Evolutionary conservation across 2,329 filamentous ascomycete species (phyloP).

Genomic region (Apiospora malaysiana): DNA sequence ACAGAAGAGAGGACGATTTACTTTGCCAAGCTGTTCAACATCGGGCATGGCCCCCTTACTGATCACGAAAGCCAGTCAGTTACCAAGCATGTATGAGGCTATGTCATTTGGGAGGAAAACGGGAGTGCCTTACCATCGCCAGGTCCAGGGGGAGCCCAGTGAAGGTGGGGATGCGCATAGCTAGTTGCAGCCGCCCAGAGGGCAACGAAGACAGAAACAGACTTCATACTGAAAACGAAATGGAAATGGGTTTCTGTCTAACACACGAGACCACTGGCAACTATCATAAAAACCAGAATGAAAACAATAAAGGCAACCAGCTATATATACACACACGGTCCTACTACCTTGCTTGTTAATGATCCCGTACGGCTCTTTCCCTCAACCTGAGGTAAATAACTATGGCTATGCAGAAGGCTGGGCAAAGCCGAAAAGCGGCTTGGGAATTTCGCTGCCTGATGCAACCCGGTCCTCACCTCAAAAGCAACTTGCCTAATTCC

Average conservation of each 20-base stretch:
- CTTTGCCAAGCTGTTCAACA: conserved; percentile 18
- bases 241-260: neutral
- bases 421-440: no score
- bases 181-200: neutral
- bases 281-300: neutral
- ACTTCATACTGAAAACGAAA: neutral
- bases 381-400: neutral
- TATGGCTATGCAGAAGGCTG: neutral
- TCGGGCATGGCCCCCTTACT: conserved; percentile 17
- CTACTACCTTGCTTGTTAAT: neutral
- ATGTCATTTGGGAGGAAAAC: neutral
- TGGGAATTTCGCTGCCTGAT: neutral
- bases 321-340: neutral
- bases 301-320: neutral
- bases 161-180: conserved; percentile 13
- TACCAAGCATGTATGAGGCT: neutral
- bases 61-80: neutral
- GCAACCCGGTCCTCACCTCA: neutral
- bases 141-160: conserved; percentile 11
- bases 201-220: neutral
- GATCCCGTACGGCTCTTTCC: neutral
- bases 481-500: neutral
- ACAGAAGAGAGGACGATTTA: neutral
- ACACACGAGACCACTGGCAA: neutral
- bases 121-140: conserved; percentile 3